Percentiles rank a stretch among this genome's conserved stretches.
These are phyloP conservation scores for Saccharomycopsis fermentans DNA, from an alignment of 805 yeast genomes.

Conservation along the genomic window DNA sequence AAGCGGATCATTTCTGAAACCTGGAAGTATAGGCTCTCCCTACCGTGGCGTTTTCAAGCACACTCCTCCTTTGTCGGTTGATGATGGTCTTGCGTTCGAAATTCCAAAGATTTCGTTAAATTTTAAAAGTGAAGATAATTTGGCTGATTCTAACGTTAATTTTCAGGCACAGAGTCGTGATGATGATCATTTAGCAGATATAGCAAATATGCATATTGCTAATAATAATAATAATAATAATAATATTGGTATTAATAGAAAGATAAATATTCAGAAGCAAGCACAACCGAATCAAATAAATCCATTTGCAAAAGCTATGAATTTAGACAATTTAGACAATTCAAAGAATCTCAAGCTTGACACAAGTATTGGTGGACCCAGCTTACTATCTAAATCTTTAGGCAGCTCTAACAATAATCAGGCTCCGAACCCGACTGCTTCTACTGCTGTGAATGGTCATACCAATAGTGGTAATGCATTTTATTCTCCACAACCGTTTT, in stretches of 20 bases:
- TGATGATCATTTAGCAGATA: background rate
- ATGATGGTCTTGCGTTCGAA: background rate
- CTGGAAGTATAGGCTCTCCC: background rate
- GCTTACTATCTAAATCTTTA: background rate
- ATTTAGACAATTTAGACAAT: background rate
- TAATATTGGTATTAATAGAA: no score
- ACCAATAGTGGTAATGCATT: background rate
- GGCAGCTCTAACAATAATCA: background rate
- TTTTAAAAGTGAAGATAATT: background rate
- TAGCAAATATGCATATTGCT: background rate
- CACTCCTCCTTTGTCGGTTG: background rate
- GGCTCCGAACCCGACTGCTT: background rate
- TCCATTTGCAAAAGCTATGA: background rate
- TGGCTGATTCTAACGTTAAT: background rate
- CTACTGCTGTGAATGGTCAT: background rate
- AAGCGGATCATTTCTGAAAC: slow-evolving; percentile 1
- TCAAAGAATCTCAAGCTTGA: background rate
- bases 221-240: background rate
- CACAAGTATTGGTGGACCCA: background rate
- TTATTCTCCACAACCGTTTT: background rate
- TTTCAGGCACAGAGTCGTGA: background rate
- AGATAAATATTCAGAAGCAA: background rate
- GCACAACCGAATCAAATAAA: background rate
- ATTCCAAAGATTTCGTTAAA: background rate
- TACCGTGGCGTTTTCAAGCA: background rate